A percentile compares a stretch with the other conserved stretches of the same genome.
Conservation (phyloP, 1,139 yeast species). For the Entelexis paramagnoliae region DNA sequence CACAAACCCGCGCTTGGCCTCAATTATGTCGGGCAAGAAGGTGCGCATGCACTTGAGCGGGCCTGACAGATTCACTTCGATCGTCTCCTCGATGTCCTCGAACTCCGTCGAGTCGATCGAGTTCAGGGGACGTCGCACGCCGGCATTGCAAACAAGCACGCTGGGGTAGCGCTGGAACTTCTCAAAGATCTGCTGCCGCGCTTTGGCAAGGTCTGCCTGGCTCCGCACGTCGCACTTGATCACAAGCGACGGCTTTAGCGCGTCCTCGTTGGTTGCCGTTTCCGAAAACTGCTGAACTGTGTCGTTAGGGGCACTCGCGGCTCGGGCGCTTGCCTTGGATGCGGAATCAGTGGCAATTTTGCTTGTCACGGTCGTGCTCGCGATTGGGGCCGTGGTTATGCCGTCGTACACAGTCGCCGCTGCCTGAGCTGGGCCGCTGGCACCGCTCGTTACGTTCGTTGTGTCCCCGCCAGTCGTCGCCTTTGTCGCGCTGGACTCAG, state of each 20-base stretch:
- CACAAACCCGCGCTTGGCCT: conserved; percentile 56
- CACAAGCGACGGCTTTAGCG: conserved; percentile 31
- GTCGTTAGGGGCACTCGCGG: too few relatives aligned
- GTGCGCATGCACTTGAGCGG: conserved; percentile 59
- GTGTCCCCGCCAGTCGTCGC: too few relatives aligned
- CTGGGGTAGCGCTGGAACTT: conserved; percentile 48
- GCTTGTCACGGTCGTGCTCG: too few relatives aligned
- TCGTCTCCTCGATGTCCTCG: conserved; percentile 49
- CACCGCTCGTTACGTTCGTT: too few relatives aligned
- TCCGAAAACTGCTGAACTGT: background rate
- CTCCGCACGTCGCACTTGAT: conserved; percentile 61
- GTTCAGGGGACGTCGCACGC: conserved; percentile 42
- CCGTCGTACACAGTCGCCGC: too few relatives aligned
- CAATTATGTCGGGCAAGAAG: conserved; percentile 63
- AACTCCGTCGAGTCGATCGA: conserved; percentile 44
- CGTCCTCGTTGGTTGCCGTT: background rate
- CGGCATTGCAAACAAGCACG: conserved; percentile 75
- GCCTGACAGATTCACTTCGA: conserved; percentile 58
- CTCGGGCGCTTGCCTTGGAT: too few relatives aligned
- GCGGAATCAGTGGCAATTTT: too few relatives aligned
- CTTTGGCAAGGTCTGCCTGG: conserved; percentile 33
- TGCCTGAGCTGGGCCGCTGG: too few relatives aligned
- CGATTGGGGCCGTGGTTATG: too few relatives aligned
- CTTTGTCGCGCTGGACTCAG: too few relatives aligned
- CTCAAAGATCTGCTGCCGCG: conserved; percentile 32